These are phyloP conservation scores for Calonectria pseudoreteaudii DNA, from an alignment of 2,329 filamentous ascomycete genomes.

Conservation along the genomic window DNA sequence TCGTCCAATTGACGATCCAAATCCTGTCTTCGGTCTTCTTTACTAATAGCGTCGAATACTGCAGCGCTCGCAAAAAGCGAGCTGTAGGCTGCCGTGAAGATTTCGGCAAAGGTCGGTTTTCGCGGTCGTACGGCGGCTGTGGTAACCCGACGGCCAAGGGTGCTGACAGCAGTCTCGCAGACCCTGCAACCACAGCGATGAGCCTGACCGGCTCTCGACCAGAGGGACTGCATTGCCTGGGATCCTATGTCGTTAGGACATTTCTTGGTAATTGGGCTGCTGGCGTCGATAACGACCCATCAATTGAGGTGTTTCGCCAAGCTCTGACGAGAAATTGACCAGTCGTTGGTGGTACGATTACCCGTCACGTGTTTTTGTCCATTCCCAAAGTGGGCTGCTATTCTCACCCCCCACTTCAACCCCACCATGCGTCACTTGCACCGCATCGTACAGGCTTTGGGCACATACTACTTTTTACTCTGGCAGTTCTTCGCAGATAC, in stretches of 20 bases:
- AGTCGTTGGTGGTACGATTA: conserved; percentile 43
- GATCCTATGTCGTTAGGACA: conserved; percentile 32
- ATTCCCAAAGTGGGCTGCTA: conserved; percentile 26
- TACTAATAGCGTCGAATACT: conserved; percentile 69
- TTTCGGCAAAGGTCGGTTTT: conserved; percentile 62
- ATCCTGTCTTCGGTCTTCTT: conserved; percentile 67
- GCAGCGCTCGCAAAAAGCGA: conserved; percentile 75
- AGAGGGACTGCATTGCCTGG: conserved; percentile 73
- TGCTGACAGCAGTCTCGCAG: conserved; percentile 64
- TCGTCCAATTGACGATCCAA: conserved; percentile 72
- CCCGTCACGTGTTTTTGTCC: conserved; percentile 35
- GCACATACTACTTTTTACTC: conserved; percentile 27
- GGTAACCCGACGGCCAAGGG: conserved; percentile 63
- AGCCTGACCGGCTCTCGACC: conserved; percentile 74
- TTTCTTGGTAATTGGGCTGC: conserved; percentile 33
- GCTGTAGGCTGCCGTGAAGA: conserved; percentile 76
- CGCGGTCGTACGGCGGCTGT: conserved; percentile 60
- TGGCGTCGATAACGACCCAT: conserved; percentile 24
- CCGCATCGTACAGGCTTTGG: conserved; percentile 11
- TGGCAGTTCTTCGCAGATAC: conserved; percentile 5
- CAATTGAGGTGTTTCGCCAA: conserved; percentile 40
- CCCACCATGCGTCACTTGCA: conserved; percentile 35
- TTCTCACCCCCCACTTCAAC: conserved; percentile 41
- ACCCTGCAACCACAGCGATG: conserved; percentile 73
- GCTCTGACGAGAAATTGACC: conserved; percentile 37